A percentile compares a stretch with the other conserved stretches of the same genome.
These are phyloP conservation scores for Hericium erinaceus DNA, from an alignment of 768 basidiomycete genomes.

Conservation along the genomic window DNA sequence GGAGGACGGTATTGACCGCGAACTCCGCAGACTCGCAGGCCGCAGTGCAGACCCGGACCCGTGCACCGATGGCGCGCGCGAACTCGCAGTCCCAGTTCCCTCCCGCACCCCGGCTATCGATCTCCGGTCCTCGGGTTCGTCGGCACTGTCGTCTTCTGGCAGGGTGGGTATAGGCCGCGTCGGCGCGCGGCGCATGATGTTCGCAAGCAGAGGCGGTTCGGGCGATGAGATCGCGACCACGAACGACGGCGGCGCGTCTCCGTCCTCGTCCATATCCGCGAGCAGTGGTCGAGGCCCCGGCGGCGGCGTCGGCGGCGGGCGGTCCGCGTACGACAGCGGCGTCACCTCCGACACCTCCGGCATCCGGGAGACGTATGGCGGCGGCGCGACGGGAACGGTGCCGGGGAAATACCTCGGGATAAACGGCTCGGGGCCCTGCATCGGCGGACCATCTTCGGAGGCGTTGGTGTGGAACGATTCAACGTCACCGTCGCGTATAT, in stretches of 20 bases:
- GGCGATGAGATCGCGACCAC: slow-evolving; percentile 18
- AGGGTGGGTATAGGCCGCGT: not conserved
- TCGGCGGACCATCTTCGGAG: slow-evolving; percentile 22
- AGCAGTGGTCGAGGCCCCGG: slow-evolving; percentile 2
- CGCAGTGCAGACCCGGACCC: not conserved
- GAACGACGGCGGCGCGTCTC: slow-evolving; percentile 19
- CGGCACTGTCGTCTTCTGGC: not conserved
- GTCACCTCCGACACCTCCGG: slow-evolving; percentile 11
- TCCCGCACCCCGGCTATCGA: not conserved
- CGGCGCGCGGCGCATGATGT: slow-evolving; percentile 2
- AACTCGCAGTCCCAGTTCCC: not conserved
- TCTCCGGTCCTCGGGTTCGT: not conserved
- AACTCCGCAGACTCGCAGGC: not conserved
- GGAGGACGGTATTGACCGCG: not conserved
- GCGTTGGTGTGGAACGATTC: slow-evolving; percentile 22
- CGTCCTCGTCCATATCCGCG: slow-evolving; percentile 9
- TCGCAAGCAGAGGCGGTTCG: slow-evolving; percentile 18
- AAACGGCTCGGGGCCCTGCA: slow-evolving; percentile 40
- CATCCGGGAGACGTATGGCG: slow-evolving; percentile 29
- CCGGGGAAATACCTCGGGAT: slow-evolving; percentile 52
- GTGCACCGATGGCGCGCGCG: not conserved
- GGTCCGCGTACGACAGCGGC: slow-evolving; percentile 15
- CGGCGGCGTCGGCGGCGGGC: slow-evolving; percentile 8
- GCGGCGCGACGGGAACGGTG: slow-evolving; percentile 31
- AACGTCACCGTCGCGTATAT: slow-evolving; percentile 11